Evolutionary conservation across 768 basidiomycete species (phyloP), one percentile per base, ranked within the genome.

Genomic region (Boletus tomentosulus): DNA sequence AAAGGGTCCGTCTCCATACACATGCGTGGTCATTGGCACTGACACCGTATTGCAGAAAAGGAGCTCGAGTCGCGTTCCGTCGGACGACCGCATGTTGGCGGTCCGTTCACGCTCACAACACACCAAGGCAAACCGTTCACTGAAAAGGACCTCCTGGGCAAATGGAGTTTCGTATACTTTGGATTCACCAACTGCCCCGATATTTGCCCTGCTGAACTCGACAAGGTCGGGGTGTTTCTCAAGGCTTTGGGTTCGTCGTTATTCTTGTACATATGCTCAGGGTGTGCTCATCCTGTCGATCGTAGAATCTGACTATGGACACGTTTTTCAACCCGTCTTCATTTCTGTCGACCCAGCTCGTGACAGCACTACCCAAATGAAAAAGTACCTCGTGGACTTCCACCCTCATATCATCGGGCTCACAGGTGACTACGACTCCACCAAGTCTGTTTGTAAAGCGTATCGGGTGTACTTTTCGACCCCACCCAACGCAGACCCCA

Each of bases 171-270:
- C 55, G 79, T 91, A 44, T 92, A 98, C 74, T 99, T 99, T 72
- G 97, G 97, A n/a, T 99, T 98, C 76, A 95, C 96, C 30, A 96
- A 99, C 71, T 99, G 97, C 71, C 96, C 97, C 6, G 97, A 99
- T 71, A 98, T 99, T 50, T 99, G 97, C 66, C 97, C 97, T 1
- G 91, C 95, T 51, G 96, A 98, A 73, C 78, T 99, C 28, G 97
- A 99, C 76, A 98, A 98, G 76, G 84, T 98, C 74, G 84, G 88
- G 12, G 77, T 72, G 0, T 85, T 94, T 16, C 76, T 98, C 41
- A 78, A 87, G 31, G 71, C 76, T 46, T 75, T 92, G 50, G 86
- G 93, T 92, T 59, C 56, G 88, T 52, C 31, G 34, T 41, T 35
- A 12, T 41, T 12, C 12, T 31, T 35, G 31, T 43, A 11, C 22